Conservation (phyloP, 1,139 yeast species). For the Taphrina confusa region DNA sequence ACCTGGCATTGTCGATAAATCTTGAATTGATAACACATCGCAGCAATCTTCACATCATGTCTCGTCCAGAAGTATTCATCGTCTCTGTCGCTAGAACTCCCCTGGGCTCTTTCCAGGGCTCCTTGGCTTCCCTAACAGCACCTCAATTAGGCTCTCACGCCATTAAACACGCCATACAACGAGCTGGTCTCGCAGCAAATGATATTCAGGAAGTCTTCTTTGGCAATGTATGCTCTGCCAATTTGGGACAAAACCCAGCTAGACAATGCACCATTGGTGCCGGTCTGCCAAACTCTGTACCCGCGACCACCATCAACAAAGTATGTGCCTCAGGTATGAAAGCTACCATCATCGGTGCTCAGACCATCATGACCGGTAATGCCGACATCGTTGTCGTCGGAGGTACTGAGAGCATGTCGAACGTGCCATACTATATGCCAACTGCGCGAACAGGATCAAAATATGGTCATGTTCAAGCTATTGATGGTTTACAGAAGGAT, state of each 20-base stretch:
- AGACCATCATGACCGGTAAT: slow-evolving; percentile 79
- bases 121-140: slow-evolving; percentile 69
- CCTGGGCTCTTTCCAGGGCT: slow-evolving; percentile 88
- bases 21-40: no score
- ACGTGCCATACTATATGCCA: slow-evolving; percentile 90
- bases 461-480: slow-evolving; percentile 74
- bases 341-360: slow-evolving; percentile 86
- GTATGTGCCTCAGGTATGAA: slow-evolving; percentile 98
- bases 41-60: no score
- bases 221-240: slow-evolving; percentile 92
- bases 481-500: slow-evolving; percentile 88
- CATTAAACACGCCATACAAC: slow-evolving; percentile 53
- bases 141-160: slow-evolving; percentile 91
- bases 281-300: slow-evolving; percentile 73
- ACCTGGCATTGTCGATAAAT: no score
- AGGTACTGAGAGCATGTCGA: slow-evolving; percentile 97
- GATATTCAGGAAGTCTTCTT: slow-evolving; percentile 86
- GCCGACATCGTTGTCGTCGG: slow-evolving; percentile 95
- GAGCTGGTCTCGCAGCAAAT: slow-evolving; percentile 56
- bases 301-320: slow-evolving; percentile 89
- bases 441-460: slow-evolving; percentile 82
- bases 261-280: slow-evolving; percentile 94
- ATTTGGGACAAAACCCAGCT: slow-evolving; percentile 96
- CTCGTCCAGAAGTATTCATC: slow-evolving; percentile 62
- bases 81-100: slow-evolving; percentile 94